Base-by-base conservation (phyloP, 176 grass and related monocot species). In the Carex kokanica region DNA sequence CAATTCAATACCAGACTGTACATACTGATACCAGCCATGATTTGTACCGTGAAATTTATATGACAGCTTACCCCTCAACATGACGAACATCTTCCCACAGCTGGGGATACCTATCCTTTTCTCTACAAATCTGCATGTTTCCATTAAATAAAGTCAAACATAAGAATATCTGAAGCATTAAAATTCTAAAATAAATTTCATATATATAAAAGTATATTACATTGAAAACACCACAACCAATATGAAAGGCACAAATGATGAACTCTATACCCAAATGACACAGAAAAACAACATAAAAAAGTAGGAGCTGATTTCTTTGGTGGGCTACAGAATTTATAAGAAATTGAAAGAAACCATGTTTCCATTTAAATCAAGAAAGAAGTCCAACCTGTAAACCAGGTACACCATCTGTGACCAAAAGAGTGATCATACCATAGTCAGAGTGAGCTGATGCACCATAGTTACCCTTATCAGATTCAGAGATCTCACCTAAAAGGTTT, bases 31-130 rank as follows among this genome's bases (percentile, higher is more conserved):
- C 21, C 2, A 53, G 14, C 14, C 15, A 9, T 16, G 73, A 31
- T 31, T 77, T 2, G 49, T 77, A 53, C 51, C 10, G 12, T 55
- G 49, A 77, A 0, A 77, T 31, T 5, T 6, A 31, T 31, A 55
- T 55, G 23, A 77, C 23, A 74, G 75, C 74, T 86, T 91, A 98
- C 95, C 87, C 90, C 25, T 94, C 74, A 79, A 98, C 61, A 64
- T 93, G 90, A 86, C 49, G 78, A 85, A 94, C 87, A 91, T 98
- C 87, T 83, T 94, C 92, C 95, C 90, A 98, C 11, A 91, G 25
- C 61, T 91, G 92, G n/a, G 92, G 90, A 75, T 56, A 10, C n/a
- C 36, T 89, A 88, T 98, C 92, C 75, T 93, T 98, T 75, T 94
- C 92, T 81, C 82, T 92, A 85, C 95, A 98, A 81, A 94, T 94